Evolutionary conservation across 345 rosid species (phyloP).

Genomic region (Gossypium mustelinum): DNA sequence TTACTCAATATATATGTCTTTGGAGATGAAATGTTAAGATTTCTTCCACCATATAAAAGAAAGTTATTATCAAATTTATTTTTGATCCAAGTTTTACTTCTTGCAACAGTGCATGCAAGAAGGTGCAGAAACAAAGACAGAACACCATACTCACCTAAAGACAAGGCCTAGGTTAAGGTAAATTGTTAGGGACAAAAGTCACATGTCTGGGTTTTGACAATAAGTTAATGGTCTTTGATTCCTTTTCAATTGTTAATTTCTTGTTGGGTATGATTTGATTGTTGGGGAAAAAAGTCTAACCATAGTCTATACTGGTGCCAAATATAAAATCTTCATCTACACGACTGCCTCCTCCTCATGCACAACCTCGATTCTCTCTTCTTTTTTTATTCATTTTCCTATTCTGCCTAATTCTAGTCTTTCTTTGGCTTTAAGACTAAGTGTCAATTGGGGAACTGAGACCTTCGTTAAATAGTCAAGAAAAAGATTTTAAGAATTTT

Average conservation of each 20-base stretch:
- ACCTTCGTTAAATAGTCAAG: too few relatives aligned
- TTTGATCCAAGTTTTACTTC: not conserved
- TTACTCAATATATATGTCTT: not conserved
- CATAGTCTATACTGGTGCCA: not conserved
- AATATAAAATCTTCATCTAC: not conserved
- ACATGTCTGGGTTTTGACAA: not conserved
- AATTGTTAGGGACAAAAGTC: not conserved
- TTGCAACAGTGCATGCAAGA: not conserved
- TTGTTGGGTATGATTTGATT: not conserved
- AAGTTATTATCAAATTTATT: not conserved
- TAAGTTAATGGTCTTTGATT: not conserved
- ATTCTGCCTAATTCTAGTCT: not conserved
- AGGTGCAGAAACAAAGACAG: not conserved
- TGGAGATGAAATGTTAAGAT: not conserved
- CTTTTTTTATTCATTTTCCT: not conserved
- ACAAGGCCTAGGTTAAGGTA: not conserved
- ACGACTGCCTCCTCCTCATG: not conserved
- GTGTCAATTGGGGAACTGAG: too few relatives aligned
- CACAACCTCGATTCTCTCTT: not conserved
- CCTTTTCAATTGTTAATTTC: not conserved
- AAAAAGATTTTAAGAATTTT: too few relatives aligned
- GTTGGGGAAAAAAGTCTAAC: not conserved
- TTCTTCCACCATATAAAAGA: not conserved
- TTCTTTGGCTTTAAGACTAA: not conserved
- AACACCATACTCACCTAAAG: not conserved